Evolutionary conservation across 1,139 yeast species (phyloP).

Genomic region (Arxiozyma bovina): DNA sequence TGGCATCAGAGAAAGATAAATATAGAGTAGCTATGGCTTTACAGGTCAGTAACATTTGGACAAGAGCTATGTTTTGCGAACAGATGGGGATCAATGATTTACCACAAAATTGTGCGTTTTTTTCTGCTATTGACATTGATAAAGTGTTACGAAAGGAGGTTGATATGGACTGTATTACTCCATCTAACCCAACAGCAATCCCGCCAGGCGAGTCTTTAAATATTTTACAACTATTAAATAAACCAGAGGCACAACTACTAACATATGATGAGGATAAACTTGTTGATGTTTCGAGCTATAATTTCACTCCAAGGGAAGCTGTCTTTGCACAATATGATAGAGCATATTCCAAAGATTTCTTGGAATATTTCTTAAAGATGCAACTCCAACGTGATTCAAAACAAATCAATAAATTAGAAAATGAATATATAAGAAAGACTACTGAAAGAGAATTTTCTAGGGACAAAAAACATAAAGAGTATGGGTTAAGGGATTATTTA

Average conservation of each 20-base stretch:
- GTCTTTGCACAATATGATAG: conserved; percentile 25
- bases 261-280: conserved; percentile 9
- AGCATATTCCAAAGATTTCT: conserved; percentile 20
- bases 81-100: conserved; percentile 82
- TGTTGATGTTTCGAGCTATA: conserved; percentile 15
- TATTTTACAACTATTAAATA: conserved; percentile 45
- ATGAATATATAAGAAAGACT: conserved; percentile 16
- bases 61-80: conserved; percentile 90
- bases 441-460: conserved; percentile 13
- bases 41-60: conserved; percentile 90
- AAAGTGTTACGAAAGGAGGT: conserved; percentile 84
- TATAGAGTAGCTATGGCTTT: conserved; percentile 72
- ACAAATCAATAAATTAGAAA: conserved; percentile 20
- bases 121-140: conserved; percentile 89
- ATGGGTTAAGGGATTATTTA: conserved; percentile 20
- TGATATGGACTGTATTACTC: conserved; percentile 78
- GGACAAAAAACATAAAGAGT: conserved; percentile 9
- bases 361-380: conserved; percentile 24
- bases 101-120: conserved; percentile 93
- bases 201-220: conserved; percentile 72
- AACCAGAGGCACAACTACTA: conserved; percentile 21
- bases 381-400: conserved; percentile 23
- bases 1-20: conserved; percentile 64
- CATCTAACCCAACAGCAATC: conserved; percentile 67
- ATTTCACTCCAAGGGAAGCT: conserved; percentile 20